These are phyloP conservation scores for Calocybe cyanea DNA, from an alignment of 768 basidiomycete genomes.

Conservation along the genomic window DNA sequence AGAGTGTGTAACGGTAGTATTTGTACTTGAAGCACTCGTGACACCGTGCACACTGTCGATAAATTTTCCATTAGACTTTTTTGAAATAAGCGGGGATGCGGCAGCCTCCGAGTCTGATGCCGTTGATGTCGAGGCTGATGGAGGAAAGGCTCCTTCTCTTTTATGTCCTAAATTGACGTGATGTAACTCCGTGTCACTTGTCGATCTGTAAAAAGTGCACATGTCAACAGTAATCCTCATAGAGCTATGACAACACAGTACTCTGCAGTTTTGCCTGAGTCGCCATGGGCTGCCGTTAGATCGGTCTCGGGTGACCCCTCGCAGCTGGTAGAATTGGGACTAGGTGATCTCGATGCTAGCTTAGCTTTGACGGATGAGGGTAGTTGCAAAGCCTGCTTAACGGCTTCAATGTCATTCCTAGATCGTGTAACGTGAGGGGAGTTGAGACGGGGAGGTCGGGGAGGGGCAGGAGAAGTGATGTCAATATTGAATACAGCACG, in stretches of 20 bases:
- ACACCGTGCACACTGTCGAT: slow-evolving; percentile 7
- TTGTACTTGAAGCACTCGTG: slow-evolving; percentile 1
- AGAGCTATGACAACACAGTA: slow-evolving; percentile 5
- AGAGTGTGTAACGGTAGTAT: slow-evolving; percentile 1
- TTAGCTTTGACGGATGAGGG: slow-evolving; percentile 50
- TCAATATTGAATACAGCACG: slow-evolving; percentile 49
- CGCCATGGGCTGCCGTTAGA: background rate
- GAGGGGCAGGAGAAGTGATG: slow-evolving; percentile 43
- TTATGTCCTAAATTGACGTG: slow-evolving; percentile 32
- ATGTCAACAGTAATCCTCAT: slow-evolving; percentile 5
- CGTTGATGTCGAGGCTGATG: slow-evolving; percentile 26
- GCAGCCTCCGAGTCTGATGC: slow-evolving; percentile 8
- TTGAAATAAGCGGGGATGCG: slow-evolving; percentile 10
- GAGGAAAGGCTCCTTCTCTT: slow-evolving; percentile 68
- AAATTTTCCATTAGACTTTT: slow-evolving; percentile 1
- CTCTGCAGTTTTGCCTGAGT: slow-evolving; percentile 9
- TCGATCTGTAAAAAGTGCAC: slow-evolving; percentile 8
- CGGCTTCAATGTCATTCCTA: slow-evolving; percentile 48
- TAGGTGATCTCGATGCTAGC: slow-evolving; percentile 27
- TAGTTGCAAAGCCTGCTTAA: slow-evolving; percentile 58
- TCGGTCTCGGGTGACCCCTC: slow-evolving; percentile 8
- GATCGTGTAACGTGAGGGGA: slow-evolving; percentile 46
- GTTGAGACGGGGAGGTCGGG: slow-evolving; percentile 60
- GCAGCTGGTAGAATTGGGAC: slow-evolving; percentile 2
- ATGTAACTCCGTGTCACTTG: slow-evolving; percentile 10